A percentile compares a stretch with the other conserved stretches of the same genome.
phyloP scores from a whole-genome alignment of 139 green algal genomes.

The Chlamydomonas sphaeroides region DNA sequence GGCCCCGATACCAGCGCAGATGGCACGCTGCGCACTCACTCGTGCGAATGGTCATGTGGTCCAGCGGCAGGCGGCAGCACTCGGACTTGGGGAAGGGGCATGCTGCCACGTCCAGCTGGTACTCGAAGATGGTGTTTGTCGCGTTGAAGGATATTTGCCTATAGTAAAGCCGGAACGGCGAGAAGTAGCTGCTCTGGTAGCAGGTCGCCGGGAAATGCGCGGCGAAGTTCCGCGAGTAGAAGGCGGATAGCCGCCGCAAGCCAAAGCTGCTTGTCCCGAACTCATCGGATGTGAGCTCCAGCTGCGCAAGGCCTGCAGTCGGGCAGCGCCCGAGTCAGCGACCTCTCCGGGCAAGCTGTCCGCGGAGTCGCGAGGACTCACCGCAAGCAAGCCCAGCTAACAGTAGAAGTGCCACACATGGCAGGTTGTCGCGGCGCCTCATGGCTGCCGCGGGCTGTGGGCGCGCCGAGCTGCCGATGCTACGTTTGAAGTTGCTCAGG shows the following conservation, averaged over 20 bases:
- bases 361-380: no score
- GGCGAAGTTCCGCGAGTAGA: conserved; percentile 24
- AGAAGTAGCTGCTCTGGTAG: conserved; percentile 50
- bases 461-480: background rate
- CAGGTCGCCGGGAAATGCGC: conserved; percentile 15
- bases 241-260: conserved; percentile 8
- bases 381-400: conserved; percentile 13
- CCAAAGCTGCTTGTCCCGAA: conserved; percentile 16
- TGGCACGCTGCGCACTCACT: no score
- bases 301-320: conserved; percentile 12
- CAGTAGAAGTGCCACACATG: background rate
- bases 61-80: conserved; percentile 42
- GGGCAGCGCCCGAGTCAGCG: no score
- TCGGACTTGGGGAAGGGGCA: conserved; percentile 17
- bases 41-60: conserved; percentile 42
- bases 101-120: conserved; percentile 33
- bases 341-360: no score
- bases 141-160: background rate
- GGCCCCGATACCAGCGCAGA: no score
- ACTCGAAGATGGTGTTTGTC: background rate
- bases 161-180: conserved; percentile 48
- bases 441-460: conserved; percentile 8
- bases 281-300: conserved; percentile 15
- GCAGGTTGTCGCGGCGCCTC: conserved; percentile 3
- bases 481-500: background rate